phyloP scores from a whole-genome alignment of 2,329 filamentous ascomycete species.

The Beauveria rudraprayagi region DNA sequence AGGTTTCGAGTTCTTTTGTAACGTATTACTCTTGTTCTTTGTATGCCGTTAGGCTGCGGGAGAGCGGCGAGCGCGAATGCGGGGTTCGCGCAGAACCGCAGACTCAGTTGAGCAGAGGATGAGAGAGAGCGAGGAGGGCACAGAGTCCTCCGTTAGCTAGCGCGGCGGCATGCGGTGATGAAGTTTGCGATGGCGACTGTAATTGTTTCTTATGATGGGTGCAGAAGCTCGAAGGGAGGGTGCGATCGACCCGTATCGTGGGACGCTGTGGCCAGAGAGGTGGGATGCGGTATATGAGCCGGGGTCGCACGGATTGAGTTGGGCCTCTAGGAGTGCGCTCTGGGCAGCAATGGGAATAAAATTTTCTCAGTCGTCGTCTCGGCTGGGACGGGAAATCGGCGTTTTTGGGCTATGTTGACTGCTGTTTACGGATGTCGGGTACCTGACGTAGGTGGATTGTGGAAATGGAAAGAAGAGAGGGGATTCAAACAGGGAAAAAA shows the following conservation, averaged over 20 bases:
- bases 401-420: neutral
- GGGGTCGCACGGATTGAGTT: neutral
- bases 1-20: neutral
- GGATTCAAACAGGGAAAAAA: neutral
- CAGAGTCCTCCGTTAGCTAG: constrained; percentile 7
- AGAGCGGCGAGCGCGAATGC: neutral
- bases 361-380: neutral
- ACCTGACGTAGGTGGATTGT: neutral
- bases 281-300: neutral
- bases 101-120: neutral
- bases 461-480: neutral
- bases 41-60: neutral
- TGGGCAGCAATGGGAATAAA: neutral
- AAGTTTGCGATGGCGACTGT: neutral
- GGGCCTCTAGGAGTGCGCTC: neutral
- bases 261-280: neutral
- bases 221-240: neutral
- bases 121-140: constrained; percentile 9
- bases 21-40: neutral
- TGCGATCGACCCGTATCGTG: neutral
- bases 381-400: neutral
- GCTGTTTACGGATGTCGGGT: neutral
- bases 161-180: constrained; percentile 8
- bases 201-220: neutral
- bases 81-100: neutral